Percentiles rank a stretch among this genome's conserved stretches.
Conservation (phyloP, 805 yeast genomes). For the Phaffomyces antillensis region DNA sequence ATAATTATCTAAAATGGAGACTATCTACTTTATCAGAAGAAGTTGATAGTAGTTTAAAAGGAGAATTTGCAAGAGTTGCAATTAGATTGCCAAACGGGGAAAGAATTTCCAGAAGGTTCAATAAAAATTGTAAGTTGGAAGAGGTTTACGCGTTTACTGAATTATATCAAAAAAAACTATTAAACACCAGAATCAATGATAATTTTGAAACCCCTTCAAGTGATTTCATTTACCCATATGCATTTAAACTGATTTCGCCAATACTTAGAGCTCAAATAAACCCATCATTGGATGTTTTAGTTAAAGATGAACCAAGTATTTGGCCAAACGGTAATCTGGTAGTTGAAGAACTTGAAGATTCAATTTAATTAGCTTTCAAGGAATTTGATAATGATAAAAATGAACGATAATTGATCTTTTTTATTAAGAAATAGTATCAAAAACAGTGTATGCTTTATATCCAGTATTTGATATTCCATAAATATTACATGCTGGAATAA, state of each 20-base stretch:
- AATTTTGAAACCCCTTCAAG: constrained; percentile 26
- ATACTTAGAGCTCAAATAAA: constrained; percentile 47
- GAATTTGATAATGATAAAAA: background rate
- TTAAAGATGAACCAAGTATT: constrained; percentile 39
- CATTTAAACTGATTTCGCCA: constrained; percentile 46
- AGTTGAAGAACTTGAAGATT: constrained; percentile 31
- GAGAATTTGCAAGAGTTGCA: constrained; percentile 53
- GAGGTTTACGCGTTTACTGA: constrained; percentile 73
- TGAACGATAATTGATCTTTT: no score
- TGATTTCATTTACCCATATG: constrained; percentile 38
- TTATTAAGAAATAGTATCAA: no score
- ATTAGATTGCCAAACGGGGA: constrained; percentile 59
- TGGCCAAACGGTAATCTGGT: constrained; percentile 62
- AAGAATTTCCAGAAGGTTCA: constrained; percentile 46
- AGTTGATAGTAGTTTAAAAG: constrained; percentile 20
- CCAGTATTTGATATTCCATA: no score
- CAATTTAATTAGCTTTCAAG: background rate
- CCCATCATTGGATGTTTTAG: constrained; percentile 19
- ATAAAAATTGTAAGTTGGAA: constrained; percentile 39
- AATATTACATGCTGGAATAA: no score
- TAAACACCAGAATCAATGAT: constrained; percentile 15
- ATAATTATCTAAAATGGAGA: constrained; percentile 47
- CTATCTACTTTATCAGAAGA: constrained; percentile 26
- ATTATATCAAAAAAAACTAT: constrained; percentile 29
- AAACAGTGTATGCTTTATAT: no score